A percentile compares a stretch with the other conserved stretches of the same genome.
Conservation (phyloP, 139 green algal species). For the Eudorina sp. region DNA sequence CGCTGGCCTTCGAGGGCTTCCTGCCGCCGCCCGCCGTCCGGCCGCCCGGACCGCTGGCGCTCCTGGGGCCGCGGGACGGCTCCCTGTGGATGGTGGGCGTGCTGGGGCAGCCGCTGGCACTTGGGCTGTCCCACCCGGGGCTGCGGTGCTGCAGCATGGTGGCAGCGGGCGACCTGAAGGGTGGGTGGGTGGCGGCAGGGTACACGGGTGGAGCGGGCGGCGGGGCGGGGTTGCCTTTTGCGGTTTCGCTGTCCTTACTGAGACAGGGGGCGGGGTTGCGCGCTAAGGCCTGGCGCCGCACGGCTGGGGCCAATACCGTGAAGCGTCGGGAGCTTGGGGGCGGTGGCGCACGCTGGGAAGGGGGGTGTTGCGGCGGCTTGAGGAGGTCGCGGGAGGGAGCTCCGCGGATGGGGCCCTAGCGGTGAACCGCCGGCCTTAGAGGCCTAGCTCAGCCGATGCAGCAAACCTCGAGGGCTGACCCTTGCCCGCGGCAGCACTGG, state of each 20-base stretch:
- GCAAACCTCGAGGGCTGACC: too few species aligned
- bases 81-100: constrained; percentile 65
- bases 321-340: not conserved
- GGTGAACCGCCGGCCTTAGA: too few species aligned
- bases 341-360: too few species aligned
- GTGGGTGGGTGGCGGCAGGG: not conserved
- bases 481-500: too few species aligned
- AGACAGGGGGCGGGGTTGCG: too few species aligned
- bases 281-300: not conserved
- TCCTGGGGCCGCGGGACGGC: constrained; percentile 64
- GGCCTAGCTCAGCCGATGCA: too few species aligned
- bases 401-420: too few species aligned
- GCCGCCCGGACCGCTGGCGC: constrained; percentile 51
- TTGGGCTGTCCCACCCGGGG: constrained; percentile 58
- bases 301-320: not conserved
- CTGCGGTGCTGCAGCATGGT: constrained; percentile 31
- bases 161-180: constrained; percentile 58
- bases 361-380: too few species aligned
- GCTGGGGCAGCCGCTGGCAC: constrained; percentile 57
- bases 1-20: not conserved
- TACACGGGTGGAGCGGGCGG: too few species aligned
- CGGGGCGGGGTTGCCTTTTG: too few species aligned
- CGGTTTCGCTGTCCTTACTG: too few species aligned
- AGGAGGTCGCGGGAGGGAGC: too few species aligned
- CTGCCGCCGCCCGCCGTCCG: constrained; percentile 30